These are phyloP conservation scores for Akanthomyces uredinophilus DNA, from an alignment of 2,329 filamentous ascomycete species.

Conservation along the genomic window DNA sequence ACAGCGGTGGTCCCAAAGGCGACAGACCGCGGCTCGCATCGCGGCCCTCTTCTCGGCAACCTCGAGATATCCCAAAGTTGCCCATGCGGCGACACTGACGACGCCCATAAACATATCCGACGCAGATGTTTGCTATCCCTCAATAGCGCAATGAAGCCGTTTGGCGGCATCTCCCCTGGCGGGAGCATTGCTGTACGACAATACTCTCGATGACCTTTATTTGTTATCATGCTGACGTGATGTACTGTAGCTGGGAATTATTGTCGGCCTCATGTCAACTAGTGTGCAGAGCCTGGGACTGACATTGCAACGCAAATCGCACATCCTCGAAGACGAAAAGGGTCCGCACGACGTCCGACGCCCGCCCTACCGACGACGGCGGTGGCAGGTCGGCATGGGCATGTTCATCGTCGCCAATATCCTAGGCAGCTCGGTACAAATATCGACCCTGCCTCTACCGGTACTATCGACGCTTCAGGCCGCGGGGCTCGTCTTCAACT, in stretches of 20 bases:
- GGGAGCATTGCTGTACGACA: constrained; percentile 68
- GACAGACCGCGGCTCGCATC: neutral
- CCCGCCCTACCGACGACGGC: constrained; percentile 80
- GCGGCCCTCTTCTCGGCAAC: neutral
- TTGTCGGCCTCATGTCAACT: constrained; percentile 89
- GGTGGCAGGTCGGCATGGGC: constrained; percentile 96
- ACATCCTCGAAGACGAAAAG: constrained; percentile 96
- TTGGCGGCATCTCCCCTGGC: constrained; percentile 71
- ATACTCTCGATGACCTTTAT: neutral
- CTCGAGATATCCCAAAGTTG: neutral
- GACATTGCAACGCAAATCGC: constrained; percentile 94
- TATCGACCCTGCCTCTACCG: constrained; percentile 89
- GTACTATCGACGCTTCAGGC: constrained; percentile 94
- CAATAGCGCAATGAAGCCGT: constrained; percentile 58
- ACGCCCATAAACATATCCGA: constrained; percentile 20
- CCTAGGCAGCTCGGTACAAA: constrained; percentile 92
- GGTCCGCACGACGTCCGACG: constrained; percentile 69
- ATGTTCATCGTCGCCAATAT: constrained; percentile 96
- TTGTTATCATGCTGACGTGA: neutral
- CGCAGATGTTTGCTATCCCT: constrained; percentile 43
- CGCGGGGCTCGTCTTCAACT: constrained; percentile 96
- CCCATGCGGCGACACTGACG: constrained; percentile 23
- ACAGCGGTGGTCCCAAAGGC: constrained; percentile 1
- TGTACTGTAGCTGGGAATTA: constrained; percentile 68
- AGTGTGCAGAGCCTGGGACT: constrained; percentile 92